Evolutionary conservation across 139 green algal species (phyloP), one percentile per base, ranked within the genome.

Genomic region (Spirogloea muscicola): DNA sequence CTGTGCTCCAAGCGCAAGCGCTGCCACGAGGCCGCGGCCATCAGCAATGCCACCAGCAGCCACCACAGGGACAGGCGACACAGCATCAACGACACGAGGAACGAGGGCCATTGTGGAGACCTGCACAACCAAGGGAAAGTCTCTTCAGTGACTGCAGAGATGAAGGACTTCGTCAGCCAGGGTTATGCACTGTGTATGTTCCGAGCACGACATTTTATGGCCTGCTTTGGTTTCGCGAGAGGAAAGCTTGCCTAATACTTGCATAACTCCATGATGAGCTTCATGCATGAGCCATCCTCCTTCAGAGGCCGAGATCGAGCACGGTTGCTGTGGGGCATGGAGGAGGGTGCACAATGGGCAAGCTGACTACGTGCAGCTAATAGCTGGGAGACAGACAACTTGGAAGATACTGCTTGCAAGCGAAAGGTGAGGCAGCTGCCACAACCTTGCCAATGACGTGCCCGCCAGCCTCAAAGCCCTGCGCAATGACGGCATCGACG

Each of bases 1-100:
- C n/a, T 60, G 13, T 21, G 51, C 51, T 37, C 72, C 72, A 2
- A 80, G 72, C 36, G 61, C 61, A 34, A 80, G 72, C 21, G 37
- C 43, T 38, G 72, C 72, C 49, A 62, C 72, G 18, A 80, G 36
- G 21, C 69, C 60, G 36, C 49, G 21, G 3, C 72, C 72, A 34
- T 58, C 51, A 3, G 40, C 61, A 48, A 80, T 46, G 25, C 72
- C 72, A 6, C 72, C 72, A 2, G 25, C 39, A 27, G 72, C 72
- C 3, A 80, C 21, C 36, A 74, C 51, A 49, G 61, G 61, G 7
- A 80, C 57, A 9, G 51, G 51, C 51, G n/a, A 9, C 13, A 18
- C 51, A 21, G 10, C 13, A 34, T 18, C 18, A 5, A 60, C 13
- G 9, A 60, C 51, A 21, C 18, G 51, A 21, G 13, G 13, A 9